Evolutionary conservation across 306 rosid genomes (phyloP).

Genomic region (Ziziphus jujuba): DNA sequence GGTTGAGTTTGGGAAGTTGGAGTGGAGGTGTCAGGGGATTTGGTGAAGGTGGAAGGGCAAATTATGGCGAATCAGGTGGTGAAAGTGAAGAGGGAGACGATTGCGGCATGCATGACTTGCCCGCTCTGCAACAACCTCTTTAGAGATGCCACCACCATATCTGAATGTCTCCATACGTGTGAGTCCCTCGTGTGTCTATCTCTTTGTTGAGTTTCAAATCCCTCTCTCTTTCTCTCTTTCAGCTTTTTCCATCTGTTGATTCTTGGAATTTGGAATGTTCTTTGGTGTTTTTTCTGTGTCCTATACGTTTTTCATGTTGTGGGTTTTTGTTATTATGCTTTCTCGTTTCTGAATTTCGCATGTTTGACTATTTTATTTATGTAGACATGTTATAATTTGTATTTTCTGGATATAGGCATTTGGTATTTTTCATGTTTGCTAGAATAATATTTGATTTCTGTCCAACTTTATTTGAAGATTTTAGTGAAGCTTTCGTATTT

Average conservation of each 20-base stretch:
- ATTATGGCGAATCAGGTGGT: conserved; percentile 86
- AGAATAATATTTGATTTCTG: conserved; percentile 15
- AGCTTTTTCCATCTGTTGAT: conserved; percentile 14
- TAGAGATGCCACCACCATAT: conserved; percentile 86
- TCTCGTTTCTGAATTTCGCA: conserved; percentile 37
- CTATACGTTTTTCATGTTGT: conserved; percentile 14
- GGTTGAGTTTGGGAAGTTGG: conserved; percentile 22
- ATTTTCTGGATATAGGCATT: conserved; percentile 33
- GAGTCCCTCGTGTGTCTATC: conserved; percentile 31
- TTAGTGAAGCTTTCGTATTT: conserved; percentile 20
- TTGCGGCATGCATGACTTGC: conserved; percentile 93
- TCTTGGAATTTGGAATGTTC: conserved; percentile 24
- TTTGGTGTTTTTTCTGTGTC: not conserved
- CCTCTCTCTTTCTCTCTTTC: not conserved
- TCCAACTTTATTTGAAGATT: conserved; percentile 12
- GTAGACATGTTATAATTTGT: conserved; percentile 23
- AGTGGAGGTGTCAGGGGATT: conserved; percentile 18
- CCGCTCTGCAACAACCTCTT: conserved; percentile 74
- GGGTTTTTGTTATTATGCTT: conserved; percentile 22
- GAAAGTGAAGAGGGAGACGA: conserved; percentile 59
- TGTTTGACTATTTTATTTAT: conserved; percentile 23
- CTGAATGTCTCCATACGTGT: conserved; percentile 99
- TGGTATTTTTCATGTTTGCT: conserved; percentile 30
- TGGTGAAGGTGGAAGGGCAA: conserved; percentile 14
- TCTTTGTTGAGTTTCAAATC: conserved; percentile 3